Conservation (phyloP, 139 green algal species). For the Picochlorum sp. region DNA sequence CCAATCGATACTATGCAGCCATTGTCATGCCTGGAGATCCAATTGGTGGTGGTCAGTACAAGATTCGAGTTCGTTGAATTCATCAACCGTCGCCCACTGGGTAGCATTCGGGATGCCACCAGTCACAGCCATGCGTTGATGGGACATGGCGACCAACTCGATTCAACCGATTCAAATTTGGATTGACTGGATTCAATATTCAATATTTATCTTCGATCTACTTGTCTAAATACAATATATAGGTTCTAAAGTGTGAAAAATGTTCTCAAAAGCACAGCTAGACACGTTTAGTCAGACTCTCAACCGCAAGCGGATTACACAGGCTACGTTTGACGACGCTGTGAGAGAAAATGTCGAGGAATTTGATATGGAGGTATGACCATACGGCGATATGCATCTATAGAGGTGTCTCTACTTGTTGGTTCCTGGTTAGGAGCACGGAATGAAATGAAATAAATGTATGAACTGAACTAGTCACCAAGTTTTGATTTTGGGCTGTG, state of each 20-base stretch:
- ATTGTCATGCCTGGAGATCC: constrained; percentile 1
- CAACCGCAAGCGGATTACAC: constrained; percentile 11
- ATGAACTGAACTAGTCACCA: neutral
- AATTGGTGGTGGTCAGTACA: neutral
- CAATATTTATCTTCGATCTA: too few relatives aligned
- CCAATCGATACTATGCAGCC: neutral
- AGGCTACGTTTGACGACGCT: constrained; percentile 71
- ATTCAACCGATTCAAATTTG: too few relatives aligned
- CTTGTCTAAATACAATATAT: too few relatives aligned
- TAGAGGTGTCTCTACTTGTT: too few relatives aligned
- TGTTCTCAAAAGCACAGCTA: neutral
- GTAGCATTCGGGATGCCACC: too few relatives aligned
- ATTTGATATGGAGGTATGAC: constrained; percentile 73
- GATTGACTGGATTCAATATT: too few relatives aligned
- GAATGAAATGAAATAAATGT: neutral
- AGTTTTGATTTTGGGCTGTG: neutral
- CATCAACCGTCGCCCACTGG: neutral
- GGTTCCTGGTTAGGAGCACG: too few relatives aligned
- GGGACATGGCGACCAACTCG: too few relatives aligned
- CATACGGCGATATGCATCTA: too few relatives aligned
- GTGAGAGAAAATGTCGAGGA: constrained; percentile 71
- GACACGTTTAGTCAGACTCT: neutral
- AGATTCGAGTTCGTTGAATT: neutral
- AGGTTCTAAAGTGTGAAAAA: neutral
- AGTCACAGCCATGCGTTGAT: too few relatives aligned